Conservation (phyloP, 1,139 yeast species). For the Insectozyma bohioensis region DNA sequence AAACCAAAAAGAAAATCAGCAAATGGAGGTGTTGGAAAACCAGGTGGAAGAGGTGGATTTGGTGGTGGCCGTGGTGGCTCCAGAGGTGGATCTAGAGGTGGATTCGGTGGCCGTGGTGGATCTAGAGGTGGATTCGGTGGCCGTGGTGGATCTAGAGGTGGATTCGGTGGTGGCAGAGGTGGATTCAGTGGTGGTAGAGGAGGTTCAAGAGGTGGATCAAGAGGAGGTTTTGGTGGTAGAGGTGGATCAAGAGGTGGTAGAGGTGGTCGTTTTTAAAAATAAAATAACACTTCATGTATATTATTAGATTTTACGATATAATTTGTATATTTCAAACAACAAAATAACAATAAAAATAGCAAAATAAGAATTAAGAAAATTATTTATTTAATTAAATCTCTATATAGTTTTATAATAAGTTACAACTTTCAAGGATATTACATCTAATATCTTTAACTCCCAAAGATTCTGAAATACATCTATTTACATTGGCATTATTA, state of each 20-base stretch:
- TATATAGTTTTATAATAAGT: conserved; percentile 10
- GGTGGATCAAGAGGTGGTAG: conserved; percentile 31
- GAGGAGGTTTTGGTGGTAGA: conserved; percentile 42
- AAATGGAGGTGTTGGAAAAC: conserved; percentile 27
- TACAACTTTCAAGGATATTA: conserved; percentile 35
- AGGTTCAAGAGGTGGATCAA: conserved; percentile 27
- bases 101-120: conserved; percentile 46
- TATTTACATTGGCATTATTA: conserved; percentile 31
- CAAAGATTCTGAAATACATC: conserved; percentile 20
- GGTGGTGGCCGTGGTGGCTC: conserved; percentile 45
- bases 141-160: conserved; percentile 14
- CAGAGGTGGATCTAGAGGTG: conserved; percentile 42
- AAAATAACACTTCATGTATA: no score
- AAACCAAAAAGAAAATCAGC: conserved; percentile 69
- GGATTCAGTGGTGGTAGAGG: conserved; percentile 29
- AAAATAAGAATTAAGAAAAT: no score
- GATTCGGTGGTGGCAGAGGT: conserved; percentile 44
- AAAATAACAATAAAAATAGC: no score
- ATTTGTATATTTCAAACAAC: no score
- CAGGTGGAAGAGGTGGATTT: conserved; percentile 44
- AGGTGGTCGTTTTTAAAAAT: no score
- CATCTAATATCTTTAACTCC: conserved; percentile 40
- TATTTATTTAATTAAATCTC: no score
- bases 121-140: conserved; percentile 38
- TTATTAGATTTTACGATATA: no score